Conservation (phyloP, 2,329 filamentous ascomycete genomes). For the Podosphaera leucotricha region DNA sequence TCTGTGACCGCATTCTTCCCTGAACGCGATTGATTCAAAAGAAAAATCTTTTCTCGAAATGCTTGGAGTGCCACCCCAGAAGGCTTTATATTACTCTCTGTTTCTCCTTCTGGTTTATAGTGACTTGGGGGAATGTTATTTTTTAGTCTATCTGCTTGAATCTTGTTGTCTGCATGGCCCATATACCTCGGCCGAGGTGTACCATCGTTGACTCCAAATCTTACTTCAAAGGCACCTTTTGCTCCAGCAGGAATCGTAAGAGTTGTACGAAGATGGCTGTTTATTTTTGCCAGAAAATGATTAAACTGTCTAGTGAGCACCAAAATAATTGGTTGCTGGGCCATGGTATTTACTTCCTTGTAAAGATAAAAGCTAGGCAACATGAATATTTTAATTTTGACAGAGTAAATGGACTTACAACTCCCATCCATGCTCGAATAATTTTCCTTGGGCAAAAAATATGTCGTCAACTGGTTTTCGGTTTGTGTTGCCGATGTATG, state of each 20-base stretch:
- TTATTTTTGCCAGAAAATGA: slow-evolving; percentile 39
- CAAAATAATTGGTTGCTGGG: slow-evolving; percentile 35
- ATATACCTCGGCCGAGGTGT: slow-evolving; percentile 45
- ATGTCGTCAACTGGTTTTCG: slow-evolving; percentile 15
- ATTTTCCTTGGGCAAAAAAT: slow-evolving; percentile 32
- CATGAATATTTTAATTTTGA: slow-evolving; percentile 3
- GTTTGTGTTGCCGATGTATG: slow-evolving; percentile 31
- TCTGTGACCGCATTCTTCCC: slow-evolving; percentile 22
- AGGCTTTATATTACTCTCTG: slow-evolving; percentile 12
- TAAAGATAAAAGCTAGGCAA: slow-evolving; percentile 40
- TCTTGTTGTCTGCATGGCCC: slow-evolving; percentile 26
- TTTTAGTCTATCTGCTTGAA: slow-evolving; percentile 10
- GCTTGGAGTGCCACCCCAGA: slow-evolving; percentile 19
- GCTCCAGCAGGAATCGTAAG: slow-evolving; percentile 33
- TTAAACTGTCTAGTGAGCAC: slow-evolving; percentile 43
- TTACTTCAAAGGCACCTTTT: slow-evolving; percentile 31
- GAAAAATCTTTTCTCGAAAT: slow-evolving; percentile 31
- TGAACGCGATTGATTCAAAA: slow-evolving; percentile 21
- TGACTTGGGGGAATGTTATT: slow-evolving; percentile 14
- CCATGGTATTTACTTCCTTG: slow-evolving; percentile 22
- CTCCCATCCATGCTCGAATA: slow-evolving; percentile 44
- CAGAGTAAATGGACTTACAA: slow-evolving; percentile 30
- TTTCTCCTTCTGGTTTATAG: slow-evolving; percentile 11
- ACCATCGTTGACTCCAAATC: slow-evolving; percentile 32
- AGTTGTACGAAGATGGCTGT: slow-evolving; percentile 26